Conservation (phyloP, 805 yeast species). For the Ogataea pignaliae region DNA sequence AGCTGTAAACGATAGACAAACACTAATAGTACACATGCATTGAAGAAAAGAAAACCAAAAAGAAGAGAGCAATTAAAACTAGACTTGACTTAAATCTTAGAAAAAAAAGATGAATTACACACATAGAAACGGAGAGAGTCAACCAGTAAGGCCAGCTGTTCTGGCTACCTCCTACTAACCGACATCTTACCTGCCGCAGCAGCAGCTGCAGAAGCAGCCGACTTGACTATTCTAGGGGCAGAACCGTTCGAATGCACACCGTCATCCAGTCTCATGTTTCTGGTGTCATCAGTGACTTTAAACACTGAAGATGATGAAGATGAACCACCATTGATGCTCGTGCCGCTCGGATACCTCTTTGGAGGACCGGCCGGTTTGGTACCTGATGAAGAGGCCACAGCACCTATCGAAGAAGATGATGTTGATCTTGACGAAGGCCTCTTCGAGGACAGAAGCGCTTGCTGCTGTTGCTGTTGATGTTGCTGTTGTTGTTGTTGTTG, state of each 20-base stretch:
- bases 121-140: no score
- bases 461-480: background rate
- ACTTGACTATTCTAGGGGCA: constrained; percentile 1
- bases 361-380: background rate
- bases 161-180: background rate
- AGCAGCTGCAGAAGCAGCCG: constrained; percentile 22
- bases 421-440: background rate
- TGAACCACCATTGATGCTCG: constrained; percentile 3
- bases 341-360: no score
- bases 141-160: no score
- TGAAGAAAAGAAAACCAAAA: no score
- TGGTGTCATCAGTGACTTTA: background rate
- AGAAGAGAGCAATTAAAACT: no score
- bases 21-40: no score
- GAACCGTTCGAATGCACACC: background rate
- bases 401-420: constrained; percentile 1
- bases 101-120: no score
- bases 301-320: background rate
- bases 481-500: background rate
- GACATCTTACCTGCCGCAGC: constrained; percentile 15
- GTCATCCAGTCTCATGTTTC: background rate
- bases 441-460: background rate
- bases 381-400: background rate
- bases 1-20: no score
- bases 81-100: no score